A percentile compares a stretch with the other conserved stretches of the same genome.
These are phyloP conservation scores for Dothiorella sarmentorum DNA, from an alignment of 2,329 filamentous ascomycete species.

Conservation along the genomic window DNA sequence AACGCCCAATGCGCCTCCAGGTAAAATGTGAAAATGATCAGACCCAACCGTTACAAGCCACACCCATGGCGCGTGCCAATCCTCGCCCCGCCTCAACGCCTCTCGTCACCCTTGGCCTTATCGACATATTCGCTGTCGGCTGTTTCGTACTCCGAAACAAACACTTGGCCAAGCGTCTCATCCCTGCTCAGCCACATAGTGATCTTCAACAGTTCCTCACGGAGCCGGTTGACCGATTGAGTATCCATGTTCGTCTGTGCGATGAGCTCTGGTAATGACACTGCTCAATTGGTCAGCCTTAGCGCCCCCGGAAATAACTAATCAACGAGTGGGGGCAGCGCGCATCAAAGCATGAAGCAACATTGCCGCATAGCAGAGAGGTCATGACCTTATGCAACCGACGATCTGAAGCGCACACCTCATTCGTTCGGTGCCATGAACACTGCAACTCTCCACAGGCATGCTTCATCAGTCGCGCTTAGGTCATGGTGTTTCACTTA, in stretches of 20 bases:
- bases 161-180: constrained; percentile 68
- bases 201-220: constrained; percentile 85
- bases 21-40: background rate
- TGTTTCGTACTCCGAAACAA: constrained; percentile 71
- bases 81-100: background rate
- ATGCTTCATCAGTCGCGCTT: background rate
- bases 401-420: background rate
- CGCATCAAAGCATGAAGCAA: background rate
- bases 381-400: too few species aligned
- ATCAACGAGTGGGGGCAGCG: constrained; percentile 1
- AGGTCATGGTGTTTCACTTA: constrained; percentile 44
- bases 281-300: constrained; percentile 33
- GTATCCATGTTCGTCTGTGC: constrained; percentile 98
- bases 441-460: background rate
- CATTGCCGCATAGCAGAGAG: background rate
- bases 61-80: background rate
- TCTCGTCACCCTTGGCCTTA: constrained; percentile 49
- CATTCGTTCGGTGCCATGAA: background rate
- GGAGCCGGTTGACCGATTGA: constrained; percentile 81
- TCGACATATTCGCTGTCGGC: constrained; percentile 70
- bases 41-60: background rate
- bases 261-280: constrained; percentile 86
- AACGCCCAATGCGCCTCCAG: constrained; percentile 12
- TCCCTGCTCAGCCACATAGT: constrained; percentile 75
- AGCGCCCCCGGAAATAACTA: background rate